Base-by-base conservation (phyloP, 345 rosid species). In the Moricandia arvensis region DNA sequence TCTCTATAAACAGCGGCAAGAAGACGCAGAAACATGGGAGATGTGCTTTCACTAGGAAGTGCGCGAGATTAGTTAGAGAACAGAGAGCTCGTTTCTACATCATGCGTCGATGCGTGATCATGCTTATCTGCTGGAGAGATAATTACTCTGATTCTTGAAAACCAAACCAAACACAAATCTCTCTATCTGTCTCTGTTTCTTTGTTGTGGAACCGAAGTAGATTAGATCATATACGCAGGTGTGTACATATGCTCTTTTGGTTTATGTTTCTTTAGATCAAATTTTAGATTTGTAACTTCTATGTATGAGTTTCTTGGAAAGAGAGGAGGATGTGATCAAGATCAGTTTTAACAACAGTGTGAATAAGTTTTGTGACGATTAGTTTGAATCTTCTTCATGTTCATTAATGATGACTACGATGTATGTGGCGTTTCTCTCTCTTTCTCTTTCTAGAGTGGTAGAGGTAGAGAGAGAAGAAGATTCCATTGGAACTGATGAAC, bases 51-150 rank as follows among this genome's bases (percentile, higher is more conserved):
- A 76, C 93, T 0, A 86, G 97, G 63, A 95, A 88, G 80, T 95
- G 99, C 51, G 92, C 96, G 0, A 87, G 87, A 57, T 72, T 95
- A 64, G 92, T 95, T 15, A 85, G 88, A 64, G 97, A 95, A 71
- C 99, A 95, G 45, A 80, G 99, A 78, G 97, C 99, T 54, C 85
- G 91, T 38, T 95, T 95, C 82, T 95, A 95, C 70, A 95, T 95
- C 86, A 79, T 92, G 88, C 77, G 99, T 75, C 88, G 97, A 6
- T 95, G 99, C 66, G 91, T 95, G 0, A 77, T 88, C 60, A 92
- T 95, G 96, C 97, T 95, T 66, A 83, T 95, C 33, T 95, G 99
- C 85, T 95, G 97, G 99, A 87, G 86, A 35, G 97, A 95, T 30
- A 78, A 72, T 21, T 90, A 87, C 65, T 80, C 86, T 3, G 97